Base-by-base conservation (phyloP, 805 yeast genomes). In the Saturnispora quitensis region DNA sequence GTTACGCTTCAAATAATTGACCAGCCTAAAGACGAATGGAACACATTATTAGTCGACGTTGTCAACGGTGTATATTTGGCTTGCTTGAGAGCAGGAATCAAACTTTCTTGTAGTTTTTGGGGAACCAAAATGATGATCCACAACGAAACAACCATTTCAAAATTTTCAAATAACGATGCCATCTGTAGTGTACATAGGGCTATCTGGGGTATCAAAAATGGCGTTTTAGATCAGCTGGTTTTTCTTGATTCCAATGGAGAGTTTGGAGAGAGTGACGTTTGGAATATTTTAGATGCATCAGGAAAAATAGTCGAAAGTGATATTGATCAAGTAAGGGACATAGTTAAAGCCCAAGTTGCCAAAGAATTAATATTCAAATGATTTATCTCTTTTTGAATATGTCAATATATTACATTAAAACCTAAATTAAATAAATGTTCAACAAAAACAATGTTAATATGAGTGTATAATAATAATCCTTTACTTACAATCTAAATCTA, bases 21-120 rank as follows among this genome's bases (percentile, higher is more conserved):
- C 55, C 62, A 71, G 42, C 73, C 75, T 51, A 50, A 44, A 18
- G 33, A 25, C 17, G 18, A 20, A n/a, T 43, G 48, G 48, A 20
- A 51, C n/a, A 50, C 35, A 15, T 89, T 86, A 61, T 65, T 87
- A 43, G 76, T 81, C 48, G 81, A 83, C 1, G 82, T 85, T 22
- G 73, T 91, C 40, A 91, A 93, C 64, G 82, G 89, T 2, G 69
- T 82, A 1, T 81, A 73, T 56, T 67, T 86, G 56, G 95, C 97
- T 0, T 73, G 91, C 43, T 65, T 89, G 1, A 91, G 89, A 65
- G 85, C 96, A 6, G 89, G 87, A 45, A 73, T 90, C 18, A 84
- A 89, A 0, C 66, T 91, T 50, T 70, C 73, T 46, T 68, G 76
- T n/a, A 77, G 89, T 0, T 82, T 83, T 59, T 74, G 79, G 0